phyloP scores from a whole-genome alignment of 2,329 filamentous ascomycete genomes.

The Aphanoascus verrucosus region DNA sequence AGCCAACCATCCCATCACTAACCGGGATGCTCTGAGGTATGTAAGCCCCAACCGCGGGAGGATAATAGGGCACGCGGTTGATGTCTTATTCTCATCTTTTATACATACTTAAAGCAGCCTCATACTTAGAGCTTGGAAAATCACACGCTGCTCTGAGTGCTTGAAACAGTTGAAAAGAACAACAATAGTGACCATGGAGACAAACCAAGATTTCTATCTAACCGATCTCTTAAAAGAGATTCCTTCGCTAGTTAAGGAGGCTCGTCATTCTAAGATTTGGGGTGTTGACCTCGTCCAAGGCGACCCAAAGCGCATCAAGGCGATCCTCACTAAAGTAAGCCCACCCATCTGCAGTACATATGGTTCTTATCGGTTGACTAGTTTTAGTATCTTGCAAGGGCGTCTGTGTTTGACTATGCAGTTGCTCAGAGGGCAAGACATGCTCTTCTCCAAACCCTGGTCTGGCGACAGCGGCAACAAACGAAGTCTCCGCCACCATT shows the following conservation, averaged over 20 bases:
- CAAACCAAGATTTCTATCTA: too few relatives aligned
- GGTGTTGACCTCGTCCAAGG: constrained; percentile 7
- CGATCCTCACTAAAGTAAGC: constrained; percentile 8
- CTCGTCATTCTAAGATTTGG: constrained; percentile 2
- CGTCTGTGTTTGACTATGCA: background rate
- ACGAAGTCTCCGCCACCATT: background rate
- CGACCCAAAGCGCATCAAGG: background rate
- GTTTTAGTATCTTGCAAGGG: background rate
- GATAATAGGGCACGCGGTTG: too few relatives aligned
- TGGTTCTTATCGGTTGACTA: background rate
- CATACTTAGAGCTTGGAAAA: too few relatives aligned
- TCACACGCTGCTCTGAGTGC: too few relatives aligned
- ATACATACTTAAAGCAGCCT: too few relatives aligned
- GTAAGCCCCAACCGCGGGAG: too few relatives aligned
- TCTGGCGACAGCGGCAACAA: background rate
- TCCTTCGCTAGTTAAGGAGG: background rate
- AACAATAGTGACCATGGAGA: too few relatives aligned
- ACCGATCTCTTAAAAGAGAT: background rate
- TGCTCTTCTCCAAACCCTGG: background rate
- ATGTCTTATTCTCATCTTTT: too few relatives aligned
- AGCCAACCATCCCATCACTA: too few relatives aligned
- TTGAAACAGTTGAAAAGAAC: too few relatives aligned
- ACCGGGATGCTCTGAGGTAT: too few relatives aligned
- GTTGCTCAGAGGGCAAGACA: background rate
- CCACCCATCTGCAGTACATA: background rate